Percentiles rank a stretch among this genome's conserved stretches.
phyloP scores from a whole-genome alignment of 257 asterid genomes.

The Schizonepeta tenuifolia region DNA sequence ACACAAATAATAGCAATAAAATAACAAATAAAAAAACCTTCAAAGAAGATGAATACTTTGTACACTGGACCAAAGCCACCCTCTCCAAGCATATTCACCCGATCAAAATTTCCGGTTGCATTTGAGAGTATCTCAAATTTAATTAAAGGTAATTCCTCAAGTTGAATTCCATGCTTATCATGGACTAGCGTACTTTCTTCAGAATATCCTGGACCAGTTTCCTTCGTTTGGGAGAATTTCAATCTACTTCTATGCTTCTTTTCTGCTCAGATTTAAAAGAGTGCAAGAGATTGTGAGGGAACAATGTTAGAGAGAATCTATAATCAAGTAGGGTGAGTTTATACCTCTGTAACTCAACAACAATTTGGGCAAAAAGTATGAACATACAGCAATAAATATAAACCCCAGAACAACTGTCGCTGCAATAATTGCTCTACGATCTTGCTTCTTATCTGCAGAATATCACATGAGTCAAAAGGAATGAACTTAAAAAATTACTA shows the following conservation, averaged over 20 bases:
- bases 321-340: too few relatives aligned
- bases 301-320: background rate
- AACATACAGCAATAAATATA: background rate
- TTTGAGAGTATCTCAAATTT: conserved; percentile 27
- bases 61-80: conserved; percentile 45
- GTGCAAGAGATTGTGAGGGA: background rate
- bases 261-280: background rate
- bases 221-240: background rate
- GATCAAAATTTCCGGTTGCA: conserved; percentile 30
- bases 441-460: conserved; percentile 22
- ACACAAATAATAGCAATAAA: background rate
- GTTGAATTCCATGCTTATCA: conserved; percentile 10
- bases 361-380: conserved; percentile 8
- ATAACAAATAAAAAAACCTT: too few relatives aligned
- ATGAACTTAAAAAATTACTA: background rate
- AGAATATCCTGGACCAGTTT: background rate
- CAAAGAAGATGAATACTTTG: conserved; percentile 28
- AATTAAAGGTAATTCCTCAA: conserved; percentile 33
- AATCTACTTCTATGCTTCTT: background rate
- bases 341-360: conserved; percentile 28
- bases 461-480: background rate
- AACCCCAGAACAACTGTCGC: background rate
- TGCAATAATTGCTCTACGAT: conserved; percentile 17
- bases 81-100: conserved; percentile 33
- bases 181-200: background rate